Evolutionary conservation across 805 yeast genomes (phyloP), one percentile per base, ranked within the genome.

Genomic region (Candida maris): DNA sequence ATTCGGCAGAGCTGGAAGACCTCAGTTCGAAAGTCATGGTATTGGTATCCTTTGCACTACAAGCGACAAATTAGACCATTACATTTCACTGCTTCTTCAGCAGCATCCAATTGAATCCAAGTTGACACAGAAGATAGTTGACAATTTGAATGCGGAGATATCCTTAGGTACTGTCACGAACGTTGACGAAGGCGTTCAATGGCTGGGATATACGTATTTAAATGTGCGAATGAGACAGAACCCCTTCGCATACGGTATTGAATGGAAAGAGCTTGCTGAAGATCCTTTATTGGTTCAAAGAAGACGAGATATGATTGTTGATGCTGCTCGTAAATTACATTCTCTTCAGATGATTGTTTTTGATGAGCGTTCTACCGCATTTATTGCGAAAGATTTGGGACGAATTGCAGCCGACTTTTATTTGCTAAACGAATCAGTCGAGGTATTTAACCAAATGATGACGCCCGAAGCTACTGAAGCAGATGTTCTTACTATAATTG

Each of bases 1-100:
- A 47, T 93, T 93, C 65, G 99, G 99, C 50, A 84, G 99, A 67
- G 98, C 98, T 19, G 99, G 99, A 64, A 79, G 99, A 63, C 99
- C 99, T 1, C 98, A 94, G 51, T 93, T 78, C 61, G 96, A 91
- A 49, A 77, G 77, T 38, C 81, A 74, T 54, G 99, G 98, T 70
- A 85, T 91, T 3, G 97, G 97, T 68, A 79, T 88, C 17, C 64
- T 93, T 32, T 80, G 93, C 57, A 93, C 98, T 0, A 71, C 95
- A 0, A 69, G 72, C 40, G 97, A 91, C 51, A 68, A 76, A 32
- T 62, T 94, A 19, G 94, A 86, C 50, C 96, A 88, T 49, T 93
- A 91, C 52, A 76, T 94, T n/a, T 77, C 93, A 1, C 68, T 89
- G 15, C 71, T 93, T 17, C 80, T 96, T 0, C 96, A 94, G 43